Base-by-base conservation (phyloP, 371 early-diverging fungal species). In the Coemansia sp. region DNA sequence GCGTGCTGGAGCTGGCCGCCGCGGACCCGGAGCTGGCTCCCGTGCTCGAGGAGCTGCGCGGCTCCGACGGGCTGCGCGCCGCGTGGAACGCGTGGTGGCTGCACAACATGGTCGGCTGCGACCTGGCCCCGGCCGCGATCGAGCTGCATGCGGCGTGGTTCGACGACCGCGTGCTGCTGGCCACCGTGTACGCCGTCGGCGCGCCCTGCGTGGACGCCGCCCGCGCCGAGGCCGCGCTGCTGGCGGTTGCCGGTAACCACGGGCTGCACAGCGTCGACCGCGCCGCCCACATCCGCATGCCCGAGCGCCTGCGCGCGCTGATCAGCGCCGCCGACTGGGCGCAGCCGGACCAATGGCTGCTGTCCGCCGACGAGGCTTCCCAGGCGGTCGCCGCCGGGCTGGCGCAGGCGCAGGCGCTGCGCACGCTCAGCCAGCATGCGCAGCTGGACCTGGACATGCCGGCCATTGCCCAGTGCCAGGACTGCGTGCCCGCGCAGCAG, bases 11-110 rank as follows among this genome's bases (percentile, higher is more conserved):
- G 30, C 34, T 39, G 8, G 57, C 43, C 49, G 43, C 34, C 6
- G 57, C 38, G 1, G 10, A 43, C 20, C 2, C 30, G 38, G 45
- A 30, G 38, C 40, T 47, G 7, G n/a, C n/a, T 47, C 3, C 7
- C 20, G 48, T 47, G 48, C 16, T 47, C 26, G 20, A 47, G 48
- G 20, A 16, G 48, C 7, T 47, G 6, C 54, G 9, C 33, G 30
- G 14, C 11, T 12, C 14, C 16, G 48, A 38, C 36, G 35, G 38
- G 40, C 11, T 68, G 40, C 42, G 39, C 6, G 11, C 7, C 34
- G 59, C 50, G 7, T 61, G 69, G 69, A 66, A 66, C 40, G 43
- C 33, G 26, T 69, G 69, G 69, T 69, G 69, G 69, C 7, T 31
- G n/a, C 51, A 43, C 12, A 40, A 60, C 34, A 33, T 66, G 60